phyloP scores from a whole-genome alignment of 768 basidiomycete genomes.

The Tylopilus balloui region DNA sequence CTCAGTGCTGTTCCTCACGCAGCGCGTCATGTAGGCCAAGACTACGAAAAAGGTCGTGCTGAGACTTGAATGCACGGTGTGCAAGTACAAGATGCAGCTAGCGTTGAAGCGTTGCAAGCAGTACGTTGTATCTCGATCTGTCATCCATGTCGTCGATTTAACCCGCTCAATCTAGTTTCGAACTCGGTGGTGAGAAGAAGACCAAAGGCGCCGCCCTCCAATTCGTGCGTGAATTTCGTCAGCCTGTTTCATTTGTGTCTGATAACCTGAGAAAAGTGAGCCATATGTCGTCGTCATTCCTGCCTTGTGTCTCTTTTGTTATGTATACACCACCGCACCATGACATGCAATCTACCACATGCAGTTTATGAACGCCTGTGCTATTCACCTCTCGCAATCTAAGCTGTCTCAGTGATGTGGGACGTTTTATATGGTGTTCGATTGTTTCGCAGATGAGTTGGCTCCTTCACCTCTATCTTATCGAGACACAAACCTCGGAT shows the following conservation, averaged over 20 bases:
- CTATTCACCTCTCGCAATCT: background rate
- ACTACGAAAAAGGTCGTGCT: constrained; percentile 99
- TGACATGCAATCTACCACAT: constrained; percentile 28
- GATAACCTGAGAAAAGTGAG: constrained; percentile 19
- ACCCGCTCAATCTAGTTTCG: constrained; percentile 61
- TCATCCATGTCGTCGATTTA: background rate
- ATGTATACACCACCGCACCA: constrained; percentile 25
- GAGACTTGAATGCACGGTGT: constrained; percentile 93
- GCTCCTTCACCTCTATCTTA: no score
- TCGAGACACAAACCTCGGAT: no score
- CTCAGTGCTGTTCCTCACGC: background rate
- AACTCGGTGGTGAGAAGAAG: constrained; percentile 99
- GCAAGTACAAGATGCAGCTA: constrained; percentile 98
- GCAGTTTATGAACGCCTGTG: constrained; percentile 12
- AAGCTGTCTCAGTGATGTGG: background rate
- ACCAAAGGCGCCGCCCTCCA: constrained; percentile 94
- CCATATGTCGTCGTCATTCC: constrained; percentile 10
- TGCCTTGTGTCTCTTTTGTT: constrained; percentile 14
- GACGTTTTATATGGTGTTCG: background rate
- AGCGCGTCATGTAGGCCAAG: constrained; percentile 61
- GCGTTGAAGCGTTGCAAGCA: constrained; percentile 99
- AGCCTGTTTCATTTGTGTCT: background rate
- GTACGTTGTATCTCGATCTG: constrained; percentile 43
- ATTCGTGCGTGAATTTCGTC: constrained; percentile 61
- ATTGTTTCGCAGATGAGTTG: background rate